Evolutionary conservation across 1,139 yeast genomes (phyloP).

Genomic region (Scheffersomyces lignicola): DNA sequence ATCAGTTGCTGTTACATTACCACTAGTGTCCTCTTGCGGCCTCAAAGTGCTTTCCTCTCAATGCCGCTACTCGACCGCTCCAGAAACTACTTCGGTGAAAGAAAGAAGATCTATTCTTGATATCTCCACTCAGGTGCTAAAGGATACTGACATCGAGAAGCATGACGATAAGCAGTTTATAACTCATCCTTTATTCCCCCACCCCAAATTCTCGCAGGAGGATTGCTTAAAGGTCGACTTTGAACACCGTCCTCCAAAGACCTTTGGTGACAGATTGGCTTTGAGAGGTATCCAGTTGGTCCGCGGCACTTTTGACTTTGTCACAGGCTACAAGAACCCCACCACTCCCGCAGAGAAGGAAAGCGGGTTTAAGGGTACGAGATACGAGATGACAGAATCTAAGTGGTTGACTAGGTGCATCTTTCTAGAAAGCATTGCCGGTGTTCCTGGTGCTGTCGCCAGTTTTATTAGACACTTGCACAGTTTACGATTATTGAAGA

Average conservation of each 20-base stretch:
- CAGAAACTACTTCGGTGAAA: background rate
- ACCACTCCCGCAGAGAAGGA: constrained; percentile 25
- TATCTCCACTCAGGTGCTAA: constrained; percentile 30
- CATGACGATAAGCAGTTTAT: constrained; percentile 29
- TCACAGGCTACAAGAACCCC: constrained; percentile 67
- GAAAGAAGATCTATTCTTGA: constrained; percentile 13
- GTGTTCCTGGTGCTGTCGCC: constrained; percentile 80
- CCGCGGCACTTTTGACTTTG: constrained; percentile 56
- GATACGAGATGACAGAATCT: constrained; percentile 58
- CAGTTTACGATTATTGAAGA: constrained; percentile 55
- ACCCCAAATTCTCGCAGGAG: constrained; percentile 47
- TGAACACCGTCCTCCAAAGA: constrained; percentile 55
- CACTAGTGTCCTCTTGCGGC: background rate
- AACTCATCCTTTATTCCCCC: constrained; percentile 55
- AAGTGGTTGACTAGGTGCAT: constrained; percentile 72
- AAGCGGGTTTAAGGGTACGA: constrained; percentile 41
- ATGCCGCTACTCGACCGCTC: background rate
- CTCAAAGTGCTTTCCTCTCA: background rate
- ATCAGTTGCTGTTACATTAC: background rate
- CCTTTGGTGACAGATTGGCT: constrained; percentile 55
- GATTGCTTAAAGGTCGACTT: constrained; percentile 49
- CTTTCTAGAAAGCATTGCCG: constrained; percentile 73
- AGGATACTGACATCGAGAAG: constrained; percentile 24
- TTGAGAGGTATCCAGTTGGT: constrained; percentile 43
- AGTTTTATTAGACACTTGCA: constrained; percentile 68